These are phyloP conservation scores for Cnidoscolus chayamansa DNA, from an alignment of 441 rosid genomes.

Conservation along the genomic window DNA sequence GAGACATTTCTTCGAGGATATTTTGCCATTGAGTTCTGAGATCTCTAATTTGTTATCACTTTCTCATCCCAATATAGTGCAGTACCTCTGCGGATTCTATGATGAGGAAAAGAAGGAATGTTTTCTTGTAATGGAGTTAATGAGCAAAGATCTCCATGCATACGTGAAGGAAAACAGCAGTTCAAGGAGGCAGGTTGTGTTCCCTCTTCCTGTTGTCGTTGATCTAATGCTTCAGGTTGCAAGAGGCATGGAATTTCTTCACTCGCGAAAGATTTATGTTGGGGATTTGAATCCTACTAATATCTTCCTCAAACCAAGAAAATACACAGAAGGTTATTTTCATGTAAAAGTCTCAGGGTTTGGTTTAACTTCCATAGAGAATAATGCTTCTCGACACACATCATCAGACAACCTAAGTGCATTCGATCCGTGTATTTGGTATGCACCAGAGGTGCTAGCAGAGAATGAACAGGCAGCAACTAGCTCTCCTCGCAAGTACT, in stretches of 20 bases:
- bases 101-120: conserved; percentile 87
- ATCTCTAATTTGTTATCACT: conserved; percentile 57
- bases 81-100: conserved; percentile 64
- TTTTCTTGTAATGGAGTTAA: conserved; percentile 70
- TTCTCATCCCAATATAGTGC: conserved; percentile 79
- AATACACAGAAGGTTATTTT: conserved; percentile 63
- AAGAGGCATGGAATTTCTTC: conserved; percentile 92
- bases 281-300: conserved; percentile 77
- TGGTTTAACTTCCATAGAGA: conserved; percentile 48
- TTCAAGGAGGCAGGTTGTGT: conserved; percentile 55
- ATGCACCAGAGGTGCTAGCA: conserved; percentile 79
- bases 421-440: conserved; percentile 61
- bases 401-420: conserved; percentile 30
- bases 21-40: conserved; percentile 51
- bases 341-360: conserved; percentile 78
- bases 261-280: conserved; percentile 53
- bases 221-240: conserved; percentile 93
- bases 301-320: conserved; percentile 63
- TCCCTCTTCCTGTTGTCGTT: conserved; percentile 62
- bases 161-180: conserved; percentile 82
- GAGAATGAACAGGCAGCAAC: conserved; percentile 46
- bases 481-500: conserved; percentile 34
- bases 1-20: conserved; percentile 60
- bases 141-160: conserved; percentile 67
- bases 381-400: conserved; percentile 29